Evolutionary conservation across 768 basidiomycete genomes (phyloP).

Genomic region (Leucocoprinus sp.): DNA sequence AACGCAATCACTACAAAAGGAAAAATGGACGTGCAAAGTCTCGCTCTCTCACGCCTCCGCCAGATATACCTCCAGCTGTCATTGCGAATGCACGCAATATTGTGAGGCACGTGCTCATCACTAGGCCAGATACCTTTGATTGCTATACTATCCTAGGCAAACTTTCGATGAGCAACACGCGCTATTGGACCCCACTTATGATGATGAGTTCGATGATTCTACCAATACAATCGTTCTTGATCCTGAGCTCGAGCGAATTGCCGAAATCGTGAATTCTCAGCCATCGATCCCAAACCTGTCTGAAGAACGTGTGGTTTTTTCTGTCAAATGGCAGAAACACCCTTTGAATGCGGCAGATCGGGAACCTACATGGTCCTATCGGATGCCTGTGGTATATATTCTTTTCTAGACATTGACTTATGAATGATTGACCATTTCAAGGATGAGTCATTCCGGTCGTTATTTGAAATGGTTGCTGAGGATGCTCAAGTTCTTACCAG

Average conservation of each 20-base stretch:
- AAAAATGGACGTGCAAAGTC: constrained; percentile 22
- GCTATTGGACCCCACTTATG: constrained; percentile 37
- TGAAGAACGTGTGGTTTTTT: constrained; percentile 39
- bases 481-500: constrained; percentile 41
- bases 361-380: constrained; percentile 40
- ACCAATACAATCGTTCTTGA: constrained; percentile 41
- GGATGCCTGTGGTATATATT: constrained; percentile 47
- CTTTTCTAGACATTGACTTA: background rate
- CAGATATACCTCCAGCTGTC: constrained; percentile 44
- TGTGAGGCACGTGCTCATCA: constrained; percentile 40
- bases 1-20: constrained; percentile 38
- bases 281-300: constrained; percentile 22
- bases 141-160: constrained; percentile 28
- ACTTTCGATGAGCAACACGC: constrained; percentile 36
- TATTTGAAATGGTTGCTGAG: constrained; percentile 64
- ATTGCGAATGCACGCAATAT: constrained; percentile 49
- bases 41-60: constrained; percentile 71
- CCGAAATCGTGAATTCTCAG: constrained; percentile 24
- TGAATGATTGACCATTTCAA: constrained; percentile 19
- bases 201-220: constrained; percentile 19
- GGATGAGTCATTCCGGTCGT: constrained; percentile 55
- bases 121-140: background rate
- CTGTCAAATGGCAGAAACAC: constrained; percentile 60
- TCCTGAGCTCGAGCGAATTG: constrained; percentile 57
- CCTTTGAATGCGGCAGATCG: constrained; percentile 38